A percentile compares a stretch with the other conserved stretches of the same genome.
Conservation (phyloP, 352 stramenopile species). For the Phytophthora crassamura region DNA sequence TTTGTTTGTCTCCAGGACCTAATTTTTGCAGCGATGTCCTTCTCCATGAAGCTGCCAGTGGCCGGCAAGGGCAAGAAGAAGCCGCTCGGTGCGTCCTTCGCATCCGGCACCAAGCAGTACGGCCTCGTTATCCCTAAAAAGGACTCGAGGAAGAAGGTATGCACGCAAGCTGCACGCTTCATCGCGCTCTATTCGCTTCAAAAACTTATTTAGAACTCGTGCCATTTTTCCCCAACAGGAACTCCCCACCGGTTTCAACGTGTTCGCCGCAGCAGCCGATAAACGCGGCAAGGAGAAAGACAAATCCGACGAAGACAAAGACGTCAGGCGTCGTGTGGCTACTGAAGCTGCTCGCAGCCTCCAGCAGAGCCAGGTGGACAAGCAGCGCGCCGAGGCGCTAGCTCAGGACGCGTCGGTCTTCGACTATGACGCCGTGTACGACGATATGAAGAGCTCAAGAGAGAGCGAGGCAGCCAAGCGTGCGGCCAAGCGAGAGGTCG, state of each 20-base stretch:
- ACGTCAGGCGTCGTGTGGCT: conserved; percentile 41
- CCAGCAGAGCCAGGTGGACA: conserved; percentile 58
- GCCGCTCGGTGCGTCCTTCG: conserved; percentile 19
- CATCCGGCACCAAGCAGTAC: conserved; percentile 44
- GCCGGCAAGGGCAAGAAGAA: conserved; percentile 48
- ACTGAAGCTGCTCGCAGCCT: conserved; percentile 62
- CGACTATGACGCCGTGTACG: conserved; percentile 93
- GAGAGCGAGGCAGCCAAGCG: conserved; percentile 45
- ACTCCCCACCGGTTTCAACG: conserved; percentile 27
- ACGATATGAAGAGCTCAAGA: conserved; percentile 73
- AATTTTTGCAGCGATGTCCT: conserved; percentile 40
- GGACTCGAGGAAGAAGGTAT: conserved; percentile 47
- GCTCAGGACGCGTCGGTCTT: conserved; percentile 87
- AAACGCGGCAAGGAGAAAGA: conserved; percentile 12
- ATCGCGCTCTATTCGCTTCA: background rate
- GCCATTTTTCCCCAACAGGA: conserved; percentile 19
- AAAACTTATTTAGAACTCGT: conserved; percentile 21
- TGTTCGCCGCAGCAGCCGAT: conserved; percentile 31
- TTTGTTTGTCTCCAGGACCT: background rate
- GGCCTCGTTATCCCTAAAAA: conserved; percentile 50
- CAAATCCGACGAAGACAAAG: background rate
- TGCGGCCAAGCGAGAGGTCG: conserved; percentile 56
- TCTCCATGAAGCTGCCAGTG: conserved; percentile 67
- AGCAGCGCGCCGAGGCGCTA: conserved; percentile 59
- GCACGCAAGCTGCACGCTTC: background rate